phyloP scores from a whole-genome alignment of 306 rosid genomes.

The Chamaecrista fasciculata region DNA sequence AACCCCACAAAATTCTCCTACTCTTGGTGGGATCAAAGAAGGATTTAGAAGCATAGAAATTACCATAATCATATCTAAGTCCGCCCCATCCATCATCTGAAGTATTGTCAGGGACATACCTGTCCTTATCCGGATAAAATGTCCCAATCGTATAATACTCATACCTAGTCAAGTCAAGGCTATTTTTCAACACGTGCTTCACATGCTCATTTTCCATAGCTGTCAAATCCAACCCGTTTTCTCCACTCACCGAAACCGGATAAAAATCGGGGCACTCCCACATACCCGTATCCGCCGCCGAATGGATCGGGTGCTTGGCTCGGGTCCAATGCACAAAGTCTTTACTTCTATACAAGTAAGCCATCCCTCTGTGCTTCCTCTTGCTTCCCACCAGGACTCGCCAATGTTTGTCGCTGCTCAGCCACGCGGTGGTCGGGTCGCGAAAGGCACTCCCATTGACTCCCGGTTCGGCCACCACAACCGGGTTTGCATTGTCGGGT shows the following conservation, averaged over 20 bases:
- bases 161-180: conserved; percentile 73
- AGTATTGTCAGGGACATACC: conserved; percentile 57
- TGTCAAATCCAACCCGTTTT: conserved; percentile 56
- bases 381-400: conserved; percentile 60
- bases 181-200: conserved; percentile 68
- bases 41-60: conserved; percentile 84
- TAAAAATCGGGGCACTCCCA: conserved; percentile 93
- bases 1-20: conserved; percentile 78
- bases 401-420: conserved; percentile 56
- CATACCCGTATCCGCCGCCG: conserved; percentile 53
- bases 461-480: conserved; percentile 13
- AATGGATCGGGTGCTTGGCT: conserved; percentile 73
- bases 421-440: conserved; percentile 82
- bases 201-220: conserved; percentile 35
- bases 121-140: conserved; percentile 39
- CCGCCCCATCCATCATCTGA: conserved; percentile 74
- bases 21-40: conserved; percentile 62
- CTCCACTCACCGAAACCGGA: conserved; percentile 47
- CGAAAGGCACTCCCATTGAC: conserved; percentile 60
- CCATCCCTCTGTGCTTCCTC: conserved; percentile 47
- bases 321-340: conserved; percentile 58
- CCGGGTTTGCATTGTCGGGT: conserved; percentile 59
- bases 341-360: conserved; percentile 57
- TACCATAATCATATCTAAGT: conserved; percentile 78
- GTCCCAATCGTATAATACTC: conserved; percentile 75